Evolutionary conservation across 1,284 basidiomycete species (phyloP), one percentile per base, ranked within the genome.

Genomic region (Sphaerobolus stellatus): DNA sequence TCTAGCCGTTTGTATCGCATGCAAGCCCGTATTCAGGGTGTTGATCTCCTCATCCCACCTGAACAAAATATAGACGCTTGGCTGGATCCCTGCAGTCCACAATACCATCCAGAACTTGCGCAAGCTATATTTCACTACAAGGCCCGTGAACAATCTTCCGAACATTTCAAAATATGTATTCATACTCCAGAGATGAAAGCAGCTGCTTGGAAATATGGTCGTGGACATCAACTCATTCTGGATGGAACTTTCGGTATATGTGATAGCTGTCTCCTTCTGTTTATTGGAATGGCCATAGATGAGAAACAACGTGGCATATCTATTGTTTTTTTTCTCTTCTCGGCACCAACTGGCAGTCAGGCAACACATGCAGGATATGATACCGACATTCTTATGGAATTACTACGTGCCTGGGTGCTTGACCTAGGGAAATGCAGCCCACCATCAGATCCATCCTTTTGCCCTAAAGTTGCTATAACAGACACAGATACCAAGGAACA

Each of bases 231-330:
- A 57, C 58, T 74, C 22, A 59, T 73, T 14, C 58, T 75, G 14
- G 71, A 75, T 54, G 71, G 72, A 0, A 75, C 71, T 4, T 75
- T 75, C 56, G 71, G 72, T 1, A 47, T 75, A 8, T 71, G 71
- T 41, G 58, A 59, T 27, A 55, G 54, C 3, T 54, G 62, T 1
- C 59, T 75, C 1, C 64, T 75, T 1, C 60, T 74, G 7, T 74
- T 71, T 58, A 71, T 75, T 44, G 64, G 64, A 0, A 66, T 75
- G 64, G 70, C 60, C 3, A 50, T 71, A 8, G 68, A 73, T 55
- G 63, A 66, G 36, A 33, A 60, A 1, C 50, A 59, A 2, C 59
- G 59, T 18, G 70, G 69, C 2, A 52, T 71, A 16, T 70, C 70
- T 1, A 45, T 75, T 13, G 69, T 68, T 3, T 61, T 73, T 36